Conservation (phyloP, 108 stramenopile genomes). For the Cyclostephanos invisitatus region DNA sequence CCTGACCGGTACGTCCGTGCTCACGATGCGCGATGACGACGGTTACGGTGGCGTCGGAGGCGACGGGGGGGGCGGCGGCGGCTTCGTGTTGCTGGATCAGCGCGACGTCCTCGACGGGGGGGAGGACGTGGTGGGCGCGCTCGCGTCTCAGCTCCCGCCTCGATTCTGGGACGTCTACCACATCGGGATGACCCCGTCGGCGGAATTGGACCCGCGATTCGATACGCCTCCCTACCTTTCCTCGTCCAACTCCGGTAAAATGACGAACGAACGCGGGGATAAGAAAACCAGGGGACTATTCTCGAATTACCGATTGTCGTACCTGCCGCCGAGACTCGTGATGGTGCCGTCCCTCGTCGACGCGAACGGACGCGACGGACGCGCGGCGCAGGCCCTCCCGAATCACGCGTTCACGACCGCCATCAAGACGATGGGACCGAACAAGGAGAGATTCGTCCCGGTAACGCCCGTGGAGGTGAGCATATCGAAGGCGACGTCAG, state of each 20-base stretch:
- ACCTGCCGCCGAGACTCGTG: slow-evolving; percentile 66
- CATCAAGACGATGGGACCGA: slow-evolving; percentile 82
- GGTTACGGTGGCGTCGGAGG: slow-evolving; percentile 17
- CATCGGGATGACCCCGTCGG: slow-evolving; percentile 85
- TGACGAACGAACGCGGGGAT: neutral
- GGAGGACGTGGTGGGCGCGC: slow-evolving; percentile 44
- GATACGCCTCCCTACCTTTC: slow-evolving; percentile 5
- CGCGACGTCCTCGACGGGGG: slow-evolving; percentile 59
- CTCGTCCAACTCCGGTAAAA: slow-evolving; percentile 2
- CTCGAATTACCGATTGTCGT: slow-evolving; percentile 57
- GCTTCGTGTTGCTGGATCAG: slow-evolving; percentile 51
- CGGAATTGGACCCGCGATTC: slow-evolving; percentile 56
- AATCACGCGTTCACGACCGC: slow-evolving; percentile 78
- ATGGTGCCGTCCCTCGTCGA: slow-evolving; percentile 61
- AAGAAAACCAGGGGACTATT: slow-evolving; percentile 34
- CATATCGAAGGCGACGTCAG: slow-evolving; percentile 40
- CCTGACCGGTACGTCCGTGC: slow-evolving; percentile 59
- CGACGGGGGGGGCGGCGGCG: slow-evolving; percentile 23
- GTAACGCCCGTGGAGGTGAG: slow-evolving; percentile 70
- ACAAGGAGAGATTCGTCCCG: slow-evolving; percentile 65
- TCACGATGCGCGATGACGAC: slow-evolving; percentile 37
- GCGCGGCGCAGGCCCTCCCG: slow-evolving; percentile 63
- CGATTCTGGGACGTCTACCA: slow-evolving; percentile 90
- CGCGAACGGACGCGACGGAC: slow-evolving; percentile 56
- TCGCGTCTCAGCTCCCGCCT: slow-evolving; percentile 61